Evolutionary conservation across 805 yeast species (phyloP).

Genomic region (Cyberlindnera saturnus): DNA sequence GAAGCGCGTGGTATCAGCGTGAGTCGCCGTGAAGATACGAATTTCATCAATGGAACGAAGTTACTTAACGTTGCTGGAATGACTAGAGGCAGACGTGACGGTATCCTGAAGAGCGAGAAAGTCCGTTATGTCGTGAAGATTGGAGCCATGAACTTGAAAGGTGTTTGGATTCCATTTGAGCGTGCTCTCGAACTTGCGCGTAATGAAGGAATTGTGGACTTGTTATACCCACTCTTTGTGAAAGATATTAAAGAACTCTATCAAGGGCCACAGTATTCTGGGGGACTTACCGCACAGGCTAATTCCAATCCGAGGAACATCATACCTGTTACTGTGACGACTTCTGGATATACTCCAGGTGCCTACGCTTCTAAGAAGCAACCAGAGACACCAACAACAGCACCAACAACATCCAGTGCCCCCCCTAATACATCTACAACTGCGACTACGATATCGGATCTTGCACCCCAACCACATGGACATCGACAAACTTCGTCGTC

Average conservation of each 20-base stretch:
- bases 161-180: slow-evolving; percentile 74
- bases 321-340: slow-evolving; percentile 24
- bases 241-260: slow-evolving; percentile 50
- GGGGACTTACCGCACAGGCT: slow-evolving; percentile 26
- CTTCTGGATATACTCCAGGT: slow-evolving; percentile 16
- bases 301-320: slow-evolving; percentile 24
- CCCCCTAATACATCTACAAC: too few relatives aligned
- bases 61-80: slow-evolving; percentile 63
- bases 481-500: too few relatives aligned
- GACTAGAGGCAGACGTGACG: slow-evolving; percentile 71
- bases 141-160: slow-evolving; percentile 71
- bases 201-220: slow-evolving; percentile 56
- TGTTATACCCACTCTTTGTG: slow-evolving; percentile 53
- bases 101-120: slow-evolving; percentile 60
- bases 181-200: slow-evolving; percentile 66
- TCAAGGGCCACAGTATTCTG: slow-evolving; percentile 26
- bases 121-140: slow-evolving; percentile 65
- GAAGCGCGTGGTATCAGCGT: slow-evolving; percentile 64
- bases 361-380: background rate
- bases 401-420: background rate
- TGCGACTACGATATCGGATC: too few relatives aligned
- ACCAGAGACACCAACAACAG: background rate
- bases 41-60: slow-evolving; percentile 69
- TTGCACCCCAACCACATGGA: too few relatives aligned
- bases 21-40: slow-evolving; percentile 64